Conservation (phyloP, 2,329 filamentous ascomycete species). For the Parasarocladium wereldwijsianum region DNA sequence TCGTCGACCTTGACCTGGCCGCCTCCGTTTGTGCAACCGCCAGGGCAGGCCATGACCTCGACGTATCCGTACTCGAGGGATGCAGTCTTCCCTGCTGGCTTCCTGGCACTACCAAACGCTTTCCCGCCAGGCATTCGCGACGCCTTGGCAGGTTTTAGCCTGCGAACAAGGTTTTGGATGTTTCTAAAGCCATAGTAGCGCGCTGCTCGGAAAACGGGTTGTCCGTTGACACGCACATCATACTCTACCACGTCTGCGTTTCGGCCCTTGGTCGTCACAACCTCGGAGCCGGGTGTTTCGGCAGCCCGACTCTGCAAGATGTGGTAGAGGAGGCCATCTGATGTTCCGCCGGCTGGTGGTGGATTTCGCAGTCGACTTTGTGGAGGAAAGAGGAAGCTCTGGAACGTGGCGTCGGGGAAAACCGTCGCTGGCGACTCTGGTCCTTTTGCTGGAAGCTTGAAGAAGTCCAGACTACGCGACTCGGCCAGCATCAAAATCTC, state of each 20-base stretch:
- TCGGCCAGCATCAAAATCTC: conserved; percentile 84
- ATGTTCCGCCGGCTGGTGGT: conserved; percentile 53
- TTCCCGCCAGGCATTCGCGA: conserved; percentile 70
- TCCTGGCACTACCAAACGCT: conserved; percentile 39
- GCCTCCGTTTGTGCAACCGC: conserved; percentile 96
- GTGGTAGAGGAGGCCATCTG: conserved; percentile 79
- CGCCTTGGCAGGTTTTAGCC: conserved; percentile 64
- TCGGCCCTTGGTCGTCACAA: conserved; percentile 60
- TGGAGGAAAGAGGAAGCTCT: conserved; percentile 58
- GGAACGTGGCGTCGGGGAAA: conserved; percentile 61
- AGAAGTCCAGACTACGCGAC: conserved; percentile 64
- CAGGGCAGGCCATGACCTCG: conserved; percentile 97
- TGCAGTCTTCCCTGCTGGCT: conserved; percentile 29
- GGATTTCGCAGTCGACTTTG: conserved; percentile 23
- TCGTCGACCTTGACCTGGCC: conserved; percentile 90
- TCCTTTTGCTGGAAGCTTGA: conserved; percentile 37
- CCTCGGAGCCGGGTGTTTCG: conserved; percentile 53
- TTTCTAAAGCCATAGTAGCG: conserved; percentile 97
- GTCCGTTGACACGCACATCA: conserved; percentile 41
- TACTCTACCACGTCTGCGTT: conserved; percentile 91
- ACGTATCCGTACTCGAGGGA: conserved; percentile 72
- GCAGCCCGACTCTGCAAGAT: conserved; percentile 63
- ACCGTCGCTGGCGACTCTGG: conserved; percentile 25
- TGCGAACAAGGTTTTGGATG: conserved; percentile 93
- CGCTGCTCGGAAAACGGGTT: conserved; percentile 61